Base-by-base conservation (phyloP, 2,329 filamentous ascomycete species). In the Geosmithia morbida region DNA sequence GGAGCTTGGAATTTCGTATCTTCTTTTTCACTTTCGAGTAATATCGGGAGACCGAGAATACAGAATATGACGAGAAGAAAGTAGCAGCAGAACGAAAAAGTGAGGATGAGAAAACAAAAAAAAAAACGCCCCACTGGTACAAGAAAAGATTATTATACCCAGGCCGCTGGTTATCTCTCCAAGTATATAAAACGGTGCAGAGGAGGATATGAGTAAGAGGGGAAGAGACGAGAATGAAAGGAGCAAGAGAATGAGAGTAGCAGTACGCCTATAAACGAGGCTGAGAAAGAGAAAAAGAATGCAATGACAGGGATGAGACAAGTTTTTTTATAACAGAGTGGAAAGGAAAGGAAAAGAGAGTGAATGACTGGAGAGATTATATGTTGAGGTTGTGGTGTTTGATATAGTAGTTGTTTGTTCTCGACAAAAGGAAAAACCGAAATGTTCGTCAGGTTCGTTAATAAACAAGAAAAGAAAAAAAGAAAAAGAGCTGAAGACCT, bases 391-490 rank as follows among this genome's bases (percentile, higher is more conserved):
- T 26, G 22, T 26, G 8, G 22, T 26, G 22, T 26, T 26, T 20
- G 33, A 41, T 22, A 41, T 46, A 8, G 5, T 39, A 26, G 8
- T 26, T 26, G 4, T 26, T 37, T 37, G n/a, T n/a, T n/a, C n/a
- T n/a, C n/a, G 33, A 37, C 33, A 22, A 43, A 20, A 43, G 41
- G 41, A 43, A 43, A 43, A 37, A n/a, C 20, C 8, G 43, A 18
- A 17, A 33, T 26, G 22, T 26, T 47, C 46, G 46, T 47, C 46
- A 47, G 22, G 22, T 41, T 47, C 46, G 46, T 47, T 7, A 47
- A 44, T 39, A 39, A 26, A 39, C 44, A n/a, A 30, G 29, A 30
- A 30, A 11, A 30, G 29, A 30, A 6, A n/a, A n/a, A n/a, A n/a
- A n/a, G n/a, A 26, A 26, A 26, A 26, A 8, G 22, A 26, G 22